A percentile compares a stretch with the other conserved stretches of the same genome.
Conservation (phyloP, 2,329 filamentous ascomycete genomes). For the Aureobasidium sp. region DNA sequence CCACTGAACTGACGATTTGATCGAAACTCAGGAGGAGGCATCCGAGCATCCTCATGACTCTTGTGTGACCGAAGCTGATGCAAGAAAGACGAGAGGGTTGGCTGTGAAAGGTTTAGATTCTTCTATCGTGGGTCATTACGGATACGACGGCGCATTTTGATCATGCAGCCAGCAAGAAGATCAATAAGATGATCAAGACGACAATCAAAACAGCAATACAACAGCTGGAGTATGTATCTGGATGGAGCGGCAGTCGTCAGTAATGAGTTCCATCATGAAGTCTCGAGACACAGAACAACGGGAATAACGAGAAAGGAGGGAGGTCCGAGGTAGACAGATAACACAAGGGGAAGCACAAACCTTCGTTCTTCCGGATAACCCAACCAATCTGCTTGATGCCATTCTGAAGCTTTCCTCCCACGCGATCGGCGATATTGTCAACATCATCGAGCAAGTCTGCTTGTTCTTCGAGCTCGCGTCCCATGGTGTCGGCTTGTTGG, state of each 20-base stretch:
- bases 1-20: not conserved
- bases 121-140: not conserved
- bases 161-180: constrained; percentile 64
- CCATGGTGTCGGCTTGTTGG: constrained; percentile 91
- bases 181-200: constrained; percentile 75
- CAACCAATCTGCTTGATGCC: constrained; percentile 80
- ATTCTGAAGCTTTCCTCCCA: constrained; percentile 74
- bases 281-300: not conserved
- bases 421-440: constrained; percentile 75
- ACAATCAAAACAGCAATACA: constrained; percentile 86
- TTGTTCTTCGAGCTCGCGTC: constrained; percentile 92
- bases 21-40: not conserved
- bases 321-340: no score
- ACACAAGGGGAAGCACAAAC: constrained; percentile 31
- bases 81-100: not conserved
- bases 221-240: constrained; percentile 69
- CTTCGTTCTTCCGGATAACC: constrained; percentile 85
- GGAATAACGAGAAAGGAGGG: not conserved
- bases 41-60: not conserved
- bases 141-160: not conserved
- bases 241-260: not conserved
- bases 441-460: constrained; percentile 78
- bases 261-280: not conserved
- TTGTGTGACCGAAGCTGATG: not conserved
- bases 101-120: not conserved